Percentiles rank a stretch among this genome's conserved stretches.
Conservation (phyloP, 257 asterid genomes). For the Anisodus tanguticus region DNA sequence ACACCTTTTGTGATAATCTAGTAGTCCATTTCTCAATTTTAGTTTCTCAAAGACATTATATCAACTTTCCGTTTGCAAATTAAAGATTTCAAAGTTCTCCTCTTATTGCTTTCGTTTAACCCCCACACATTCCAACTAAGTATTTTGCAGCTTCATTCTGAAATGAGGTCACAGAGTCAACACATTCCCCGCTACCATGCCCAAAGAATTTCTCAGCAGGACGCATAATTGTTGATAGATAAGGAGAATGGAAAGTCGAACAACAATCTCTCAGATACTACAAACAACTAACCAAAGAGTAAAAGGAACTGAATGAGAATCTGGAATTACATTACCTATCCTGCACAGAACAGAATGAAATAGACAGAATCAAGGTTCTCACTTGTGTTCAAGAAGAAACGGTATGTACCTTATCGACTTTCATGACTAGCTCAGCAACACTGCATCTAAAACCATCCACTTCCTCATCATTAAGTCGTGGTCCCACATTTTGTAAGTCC, state of each 20-base stretch:
- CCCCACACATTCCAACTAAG: background rate
- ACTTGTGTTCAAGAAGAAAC: background rate
- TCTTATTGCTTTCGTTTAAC: background rate
- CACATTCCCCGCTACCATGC: background rate
- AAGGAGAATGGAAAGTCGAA: constrained; percentile 1
- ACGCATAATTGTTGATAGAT: background rate
- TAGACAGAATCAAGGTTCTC: background rate
- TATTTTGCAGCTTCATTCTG: background rate
- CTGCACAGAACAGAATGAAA: background rate
- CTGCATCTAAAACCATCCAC: constrained; percentile 50
- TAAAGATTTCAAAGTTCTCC: background rate
- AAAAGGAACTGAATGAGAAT: background rate
- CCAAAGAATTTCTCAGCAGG: constrained; percentile 2
- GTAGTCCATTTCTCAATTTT: background rate
- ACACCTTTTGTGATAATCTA: background rate
- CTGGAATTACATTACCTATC: background rate
- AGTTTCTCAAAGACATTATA: background rate
- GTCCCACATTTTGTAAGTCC: constrained; percentile 18
- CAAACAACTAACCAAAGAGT: background rate
- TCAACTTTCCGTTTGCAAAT: background rate
- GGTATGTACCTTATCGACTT: constrained; percentile 62
- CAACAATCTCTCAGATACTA: background rate
- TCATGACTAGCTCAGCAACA: constrained; percentile 59
- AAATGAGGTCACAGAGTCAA: constrained; percentile 5
- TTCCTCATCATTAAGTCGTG: constrained; percentile 45